These are phyloP conservation scores for Danielia oregonensis DNA, from an alignment of 805 yeast genomes.

Conservation along the genomic window DNA sequence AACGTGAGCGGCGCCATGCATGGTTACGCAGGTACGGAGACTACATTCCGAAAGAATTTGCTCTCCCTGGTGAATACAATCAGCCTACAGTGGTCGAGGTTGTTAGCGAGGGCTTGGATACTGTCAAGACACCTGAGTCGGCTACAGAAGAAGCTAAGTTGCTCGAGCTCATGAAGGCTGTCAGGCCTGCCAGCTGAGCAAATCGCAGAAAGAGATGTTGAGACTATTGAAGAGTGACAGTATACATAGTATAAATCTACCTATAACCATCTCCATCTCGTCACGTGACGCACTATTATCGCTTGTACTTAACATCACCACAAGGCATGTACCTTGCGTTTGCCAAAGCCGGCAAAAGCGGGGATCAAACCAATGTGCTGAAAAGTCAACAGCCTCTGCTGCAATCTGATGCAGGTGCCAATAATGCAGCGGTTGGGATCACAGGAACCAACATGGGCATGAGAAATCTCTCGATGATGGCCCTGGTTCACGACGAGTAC, in stretches of 20 bases:
- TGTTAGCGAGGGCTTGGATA: constrained; percentile 40
- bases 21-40: constrained; percentile 40
- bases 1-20: constrained; percentile 27
- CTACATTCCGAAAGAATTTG: constrained; percentile 38
- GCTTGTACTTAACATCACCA: too few species aligned
- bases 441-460: too few species aligned
- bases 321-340: too few species aligned
- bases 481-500: constrained; percentile 7
- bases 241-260: too few species aligned
- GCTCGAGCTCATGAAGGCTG: constrained; percentile 7
- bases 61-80: constrained; percentile 33
- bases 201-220: not conserved
- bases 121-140: constrained; percentile 7
- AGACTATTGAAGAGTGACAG: too few species aligned
- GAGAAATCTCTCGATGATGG: not conserved
- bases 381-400: too few species aligned
- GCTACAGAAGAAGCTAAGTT: constrained; percentile 9
- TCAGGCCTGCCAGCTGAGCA: not conserved
- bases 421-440: too few species aligned
- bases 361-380: too few species aligned
- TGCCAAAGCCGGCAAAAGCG: too few species aligned
- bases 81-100: constrained; percentile 40
- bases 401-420: too few species aligned
- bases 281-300: too few species aligned
- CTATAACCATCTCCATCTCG: too few species aligned